Evolutionary conservation across 2,329 filamentous ascomycete genomes (phyloP), one percentile per base, ranked within the genome.

Genomic region (Fusarium scirpi): DNA sequence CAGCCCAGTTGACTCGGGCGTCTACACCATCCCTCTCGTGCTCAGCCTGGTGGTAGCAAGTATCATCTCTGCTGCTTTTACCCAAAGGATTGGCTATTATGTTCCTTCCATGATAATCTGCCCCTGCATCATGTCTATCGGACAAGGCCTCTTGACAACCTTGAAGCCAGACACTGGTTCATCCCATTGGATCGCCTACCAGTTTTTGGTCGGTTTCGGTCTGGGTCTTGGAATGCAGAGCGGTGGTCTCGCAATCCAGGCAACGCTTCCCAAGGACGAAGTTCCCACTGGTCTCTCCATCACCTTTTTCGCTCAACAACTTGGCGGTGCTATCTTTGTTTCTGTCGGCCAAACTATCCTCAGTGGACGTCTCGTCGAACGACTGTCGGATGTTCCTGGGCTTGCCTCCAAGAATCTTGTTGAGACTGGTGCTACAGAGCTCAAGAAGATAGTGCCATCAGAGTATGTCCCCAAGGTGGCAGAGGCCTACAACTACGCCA

Each of bases 401-500:
- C 72, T 88, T 8, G 78, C 84, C 32, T 74, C 84, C 2, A 58
- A 76, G 18, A 66, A 72, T 8, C 83, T 89, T 41, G 78, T 86
- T 59, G 79, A 76, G 10, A 83, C 80, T 10, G 87, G 87, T 30
- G 86, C 85, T n/a, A 93, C 91, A 0, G 85, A 89, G 48, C 81
- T 94, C 24, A 85, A 86, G 63, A 76, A 80, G 0, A 76, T 82
- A 3, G 86, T 93, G 27, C 81, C 85, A 0, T 69, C 78, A 0
- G 72, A 87, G 63, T 86, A 83, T 62, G 77, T 90, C 7, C 74
- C 77, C 3, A 79, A 82, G 1, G 89, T 94, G 11, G 81, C 90
- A 3, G 68, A 81, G 0, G 90, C 89, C 0, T 94, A 93, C 80
- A 92, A 92, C 76, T 79, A 83, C 45, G 87, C 90, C 1, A 82